Base-by-base conservation (phyloP, 306 rosid species). In the Senna siamea region DNA sequence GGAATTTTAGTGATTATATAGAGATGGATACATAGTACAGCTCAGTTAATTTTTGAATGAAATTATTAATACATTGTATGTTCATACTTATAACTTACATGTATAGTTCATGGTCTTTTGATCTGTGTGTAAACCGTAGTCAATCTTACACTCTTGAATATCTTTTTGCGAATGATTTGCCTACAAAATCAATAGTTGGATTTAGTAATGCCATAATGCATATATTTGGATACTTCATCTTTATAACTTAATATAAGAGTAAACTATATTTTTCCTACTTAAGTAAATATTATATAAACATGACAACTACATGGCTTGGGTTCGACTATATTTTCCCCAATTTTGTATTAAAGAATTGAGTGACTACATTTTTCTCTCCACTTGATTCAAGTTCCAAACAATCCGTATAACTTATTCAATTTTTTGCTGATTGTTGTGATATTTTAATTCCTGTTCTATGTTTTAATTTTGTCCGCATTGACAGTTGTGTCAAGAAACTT, bases 301-400 rank as follows among this genome's bases (percentile, higher is more conserved):
- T n/a, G n/a, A n/a, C n/a, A n/a, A n/a, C n/a, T n/a, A n/a, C n/a
- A n/a, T n/a, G n/a, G n/a, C n/a, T n/a, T n/a, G n/a, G n/a, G n/a
- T n/a, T n/a, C n/a, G n/a, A n/a, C n/a, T n/a, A n/a, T n/a, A n/a
- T n/a, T n/a, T 23, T 26, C 23, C 65, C 44, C 15, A 30, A 41
- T 59, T 32, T 18, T 59, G 22, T 15, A 7, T 32, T 59, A 32
- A n/a, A 30, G 43, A 5, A 30, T 59, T 59, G 13, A 8, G 68
- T 62, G 50, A 62, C 15, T 37, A 7, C 11, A 10, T 56, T 62
- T n/a, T 59, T 69, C 32, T 64, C 41, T 73, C 66, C 34, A 17
- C 74, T 75, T 22, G 51, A 63, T 74, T 53, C 35, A 74, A 64
- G 65, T 32, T 34, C 32, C 23, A 60, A 60, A 32, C 46, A 7